phyloP scores from a whole-genome alignment of 164 flowering plant genomes.

The Liquidambar formosana region DNA sequence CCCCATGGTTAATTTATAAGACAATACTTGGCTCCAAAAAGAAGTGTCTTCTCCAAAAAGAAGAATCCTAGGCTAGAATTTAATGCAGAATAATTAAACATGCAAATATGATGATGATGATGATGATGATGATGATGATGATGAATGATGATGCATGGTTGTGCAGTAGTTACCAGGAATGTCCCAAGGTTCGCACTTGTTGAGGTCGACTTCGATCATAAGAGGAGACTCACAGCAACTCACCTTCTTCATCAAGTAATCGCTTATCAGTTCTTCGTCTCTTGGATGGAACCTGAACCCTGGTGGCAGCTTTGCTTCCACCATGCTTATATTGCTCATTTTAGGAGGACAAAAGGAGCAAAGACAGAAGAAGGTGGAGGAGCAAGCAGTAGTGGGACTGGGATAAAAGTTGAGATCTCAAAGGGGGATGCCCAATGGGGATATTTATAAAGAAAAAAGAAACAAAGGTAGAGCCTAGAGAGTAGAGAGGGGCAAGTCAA shows the following conservation, averaged over 20 bases:
- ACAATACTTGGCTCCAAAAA: too few species aligned
- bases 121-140: too few species aligned
- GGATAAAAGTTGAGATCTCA: conserved; percentile 1
- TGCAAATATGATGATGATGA: too few species aligned
- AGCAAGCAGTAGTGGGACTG: neutral
- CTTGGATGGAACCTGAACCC: conserved; percentile 83
- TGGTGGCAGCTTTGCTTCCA: conserved; percentile 72
- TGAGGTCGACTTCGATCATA: conserved; percentile 66
- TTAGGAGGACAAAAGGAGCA: neutral
- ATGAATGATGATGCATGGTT: too few species aligned
- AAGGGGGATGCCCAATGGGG: conserved; percentile 1
- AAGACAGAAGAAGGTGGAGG: too few species aligned
- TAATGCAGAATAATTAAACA: too few species aligned
- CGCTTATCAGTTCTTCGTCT: conserved; percentile 75
- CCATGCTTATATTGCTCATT: conserved; percentile 36
- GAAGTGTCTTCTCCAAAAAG: too few species aligned
- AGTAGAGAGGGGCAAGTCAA: conserved; percentile 16
- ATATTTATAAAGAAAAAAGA: neutral
- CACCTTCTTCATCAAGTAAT: conserved; percentile 60
- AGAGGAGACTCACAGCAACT: conserved; percentile 28
- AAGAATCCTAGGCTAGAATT: too few species aligned
- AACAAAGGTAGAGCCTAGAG: too few species aligned
- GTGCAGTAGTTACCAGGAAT: conserved; percentile 54
- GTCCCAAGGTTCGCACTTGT: conserved; percentile 86
- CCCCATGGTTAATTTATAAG: too few species aligned